Percentiles rank a stretch among this genome's conserved stretches.
These are phyloP conservation scores for Leishmania martiniquensis DNA, from an alignment of 208 protist species.

Conservation along the genomic window DNA sequence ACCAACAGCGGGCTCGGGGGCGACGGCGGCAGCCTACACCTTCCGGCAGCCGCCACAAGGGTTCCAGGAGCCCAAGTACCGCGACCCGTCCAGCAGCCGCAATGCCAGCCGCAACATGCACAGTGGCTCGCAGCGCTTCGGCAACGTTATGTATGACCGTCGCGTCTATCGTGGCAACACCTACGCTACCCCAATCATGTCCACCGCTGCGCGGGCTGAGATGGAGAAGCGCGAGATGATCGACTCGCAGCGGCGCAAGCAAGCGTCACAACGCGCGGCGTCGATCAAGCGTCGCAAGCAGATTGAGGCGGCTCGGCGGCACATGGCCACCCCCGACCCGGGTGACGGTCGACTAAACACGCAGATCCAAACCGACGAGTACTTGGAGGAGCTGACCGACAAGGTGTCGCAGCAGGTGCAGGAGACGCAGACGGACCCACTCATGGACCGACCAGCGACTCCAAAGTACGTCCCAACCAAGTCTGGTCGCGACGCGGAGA, in stretches of 20 bases:
- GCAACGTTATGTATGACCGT: conserved; percentile 97
- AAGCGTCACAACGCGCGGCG: conserved; percentile 61
- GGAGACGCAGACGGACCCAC: conserved; percentile 96
- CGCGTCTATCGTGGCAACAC: conserved; percentile 96
- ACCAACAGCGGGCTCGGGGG: conserved; percentile 33
- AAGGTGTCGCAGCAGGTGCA: conserved; percentile 73
- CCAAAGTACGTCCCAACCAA: conserved; percentile 95
- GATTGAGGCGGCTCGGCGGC: conserved; percentile 47
- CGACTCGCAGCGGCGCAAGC: conserved; percentile 58
- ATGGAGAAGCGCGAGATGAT: conserved; percentile 70
- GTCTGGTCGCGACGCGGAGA: conserved; percentile 94
- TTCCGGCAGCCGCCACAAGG: conserved; percentile 90
- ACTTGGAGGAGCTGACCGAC: conserved; percentile 96
- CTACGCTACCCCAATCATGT: conserved; percentile 91
- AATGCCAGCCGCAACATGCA: neutral
- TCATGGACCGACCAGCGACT: conserved; percentile 95
- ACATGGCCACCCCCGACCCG: conserved; percentile 83
- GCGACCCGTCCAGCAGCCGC: conserved; percentile 50
- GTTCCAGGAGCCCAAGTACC: conserved; percentile 82
- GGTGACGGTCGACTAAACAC: conserved; percentile 92
- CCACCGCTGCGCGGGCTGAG: conserved; percentile 68
- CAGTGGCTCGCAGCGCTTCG: conserved; percentile 59
- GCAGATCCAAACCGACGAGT: conserved; percentile 96
- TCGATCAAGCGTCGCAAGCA: conserved; percentile 75
- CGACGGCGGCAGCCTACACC: conserved; percentile 80